A percentile compares a stretch with the other conserved stretches of the same genome.
phyloP scores from a whole-genome alignment of 164 flowering plant genomes.

The Tinospora cordifolia region DNA sequence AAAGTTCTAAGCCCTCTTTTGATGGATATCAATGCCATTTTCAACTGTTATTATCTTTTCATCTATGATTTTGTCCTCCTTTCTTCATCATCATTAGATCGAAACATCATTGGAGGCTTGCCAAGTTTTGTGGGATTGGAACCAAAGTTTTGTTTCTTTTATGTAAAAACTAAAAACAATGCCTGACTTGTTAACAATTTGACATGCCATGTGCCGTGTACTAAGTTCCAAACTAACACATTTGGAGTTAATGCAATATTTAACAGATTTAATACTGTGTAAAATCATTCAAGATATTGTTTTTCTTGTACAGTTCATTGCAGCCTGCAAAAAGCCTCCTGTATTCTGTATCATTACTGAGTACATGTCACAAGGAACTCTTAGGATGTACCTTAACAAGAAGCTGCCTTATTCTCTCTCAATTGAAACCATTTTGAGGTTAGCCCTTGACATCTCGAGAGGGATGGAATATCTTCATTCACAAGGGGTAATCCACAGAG shows the following conservation, averaged over 20 bases:
- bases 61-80: background rate
- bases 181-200: background rate
- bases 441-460: slow-evolving; percentile 87
- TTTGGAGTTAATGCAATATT: background rate
- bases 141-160: background rate
- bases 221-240: too few species aligned
- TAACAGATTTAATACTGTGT: background rate
- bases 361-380: slow-evolving; percentile 93
- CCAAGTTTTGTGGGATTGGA: background rate
- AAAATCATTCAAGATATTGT: background rate
- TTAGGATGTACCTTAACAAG: slow-evolving; percentile 91
- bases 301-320: slow-evolving; percentile 59
- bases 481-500: slow-evolving; percentile 91
- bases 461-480: slow-evolving; percentile 97
- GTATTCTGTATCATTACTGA: slow-evolving; percentile 88
- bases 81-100: background rate
- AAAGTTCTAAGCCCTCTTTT: background rate
- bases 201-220: background rate
- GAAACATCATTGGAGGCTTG: background rate
- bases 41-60: background rate
- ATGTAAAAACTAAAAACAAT: background rate
- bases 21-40: background rate
- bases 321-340: slow-evolving; percentile 90
- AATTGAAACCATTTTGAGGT: slow-evolving; percentile 64
- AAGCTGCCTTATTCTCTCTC: slow-evolving; percentile 85